Conservation (phyloP, 1,284 basidiomycete genomes). For the Boletus mariae region DNA sequence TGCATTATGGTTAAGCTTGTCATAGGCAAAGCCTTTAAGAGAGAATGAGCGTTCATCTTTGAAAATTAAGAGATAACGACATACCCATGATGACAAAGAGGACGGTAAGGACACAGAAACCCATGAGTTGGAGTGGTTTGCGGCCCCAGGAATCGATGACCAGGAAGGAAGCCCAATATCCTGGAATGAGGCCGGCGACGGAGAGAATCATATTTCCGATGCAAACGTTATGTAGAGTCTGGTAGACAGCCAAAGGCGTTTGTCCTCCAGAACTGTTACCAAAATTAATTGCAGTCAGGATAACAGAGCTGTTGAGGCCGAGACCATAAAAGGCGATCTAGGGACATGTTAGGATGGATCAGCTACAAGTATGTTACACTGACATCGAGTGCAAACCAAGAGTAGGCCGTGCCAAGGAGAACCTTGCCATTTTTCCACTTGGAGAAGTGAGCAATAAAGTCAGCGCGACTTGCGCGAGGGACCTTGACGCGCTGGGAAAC, state of each 20-base stretch:
- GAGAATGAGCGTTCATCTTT: slow-evolving; percentile 2
- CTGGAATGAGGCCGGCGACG: slow-evolving; percentile 49
- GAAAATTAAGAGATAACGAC: slow-evolving; percentile 5
- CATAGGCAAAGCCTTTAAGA: slow-evolving; percentile 51
- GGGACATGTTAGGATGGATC: slow-evolving; percentile 14
- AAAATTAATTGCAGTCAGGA: slow-evolving; percentile 34
- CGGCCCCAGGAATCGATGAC: slow-evolving; percentile 52
- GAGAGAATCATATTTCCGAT: slow-evolving; percentile 46
- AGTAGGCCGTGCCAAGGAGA: slow-evolving; percentile 46
- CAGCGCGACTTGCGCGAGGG: slow-evolving; percentile 44
- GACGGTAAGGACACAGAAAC: slow-evolving; percentile 52
- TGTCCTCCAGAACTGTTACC: slow-evolving; percentile 13
- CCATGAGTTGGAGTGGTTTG: slow-evolving; percentile 55
- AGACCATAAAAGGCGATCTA: slow-evolving; percentile 62
- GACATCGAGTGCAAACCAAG: slow-evolving; percentile 64
- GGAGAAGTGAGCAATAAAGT: slow-evolving; percentile 46
- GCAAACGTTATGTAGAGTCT: slow-evolving; percentile 33
- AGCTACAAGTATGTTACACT: neutral
- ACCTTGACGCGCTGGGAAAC: slow-evolving; percentile 41
- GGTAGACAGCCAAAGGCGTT: slow-evolving; percentile 24
- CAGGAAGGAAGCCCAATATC: slow-evolving; percentile 47
- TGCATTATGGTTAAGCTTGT: slow-evolving; percentile 47
- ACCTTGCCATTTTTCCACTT: slow-evolving; percentile 45
- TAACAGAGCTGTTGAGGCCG: slow-evolving; percentile 54
- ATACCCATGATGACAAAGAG: slow-evolving; percentile 51